Evolutionary conservation across 768 basidiomycete species (phyloP), one percentile per base, ranked within the genome.

Genomic region (Tephrocybe sp.): DNA sequence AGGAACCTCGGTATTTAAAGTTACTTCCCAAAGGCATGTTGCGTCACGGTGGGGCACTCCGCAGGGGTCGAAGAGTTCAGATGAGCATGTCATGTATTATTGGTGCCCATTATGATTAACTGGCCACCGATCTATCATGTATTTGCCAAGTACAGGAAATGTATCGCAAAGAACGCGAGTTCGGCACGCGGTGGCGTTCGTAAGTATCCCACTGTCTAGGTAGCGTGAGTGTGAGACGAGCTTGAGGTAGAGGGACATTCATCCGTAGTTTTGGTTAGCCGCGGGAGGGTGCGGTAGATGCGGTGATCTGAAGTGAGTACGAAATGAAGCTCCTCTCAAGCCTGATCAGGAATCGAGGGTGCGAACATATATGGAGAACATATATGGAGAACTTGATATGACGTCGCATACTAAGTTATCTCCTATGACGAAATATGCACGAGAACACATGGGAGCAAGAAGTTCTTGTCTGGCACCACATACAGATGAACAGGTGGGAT

Each of bases 141-240:
- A n/a, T n/a, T n/a, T n/a, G n/a, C n/a, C n/a, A n/a, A n/a, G n/a
- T n/a, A n/a, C n/a, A n/a, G n/a, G n/a, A n/a, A n/a, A 2, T 38
- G 37, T 18, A 38, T 27, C 33, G 18, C 16, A 16, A 36, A 30
- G 31, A 37, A 22, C 36, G 21, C 11, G 16, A 30, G 7, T 15
- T 37, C 27, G 3, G 16, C 19, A 25, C 18, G 27, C n/a, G 18
- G 33, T 50, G 48, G 52, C 53, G 39, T 36, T 31, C 12, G 5
- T n/a, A 18, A 24, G 41, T 39, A n/a, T 29, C 34, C 47, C 40
- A 38, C 45, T 42, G 22, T 39, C 19, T 38, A 49, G 38, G 33
- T 21, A 49, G 42, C 53, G 40, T 47, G 49, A 39, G 53, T 42
- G 38, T 11, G n/a, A 29, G 22, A 42, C 15, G 12, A 16, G 18